Evolutionary conservation across 371 early-diverging fungal species (phyloP), one percentile per base, ranked within the genome.

Genomic region (Haplosporangium sp.): DNA sequence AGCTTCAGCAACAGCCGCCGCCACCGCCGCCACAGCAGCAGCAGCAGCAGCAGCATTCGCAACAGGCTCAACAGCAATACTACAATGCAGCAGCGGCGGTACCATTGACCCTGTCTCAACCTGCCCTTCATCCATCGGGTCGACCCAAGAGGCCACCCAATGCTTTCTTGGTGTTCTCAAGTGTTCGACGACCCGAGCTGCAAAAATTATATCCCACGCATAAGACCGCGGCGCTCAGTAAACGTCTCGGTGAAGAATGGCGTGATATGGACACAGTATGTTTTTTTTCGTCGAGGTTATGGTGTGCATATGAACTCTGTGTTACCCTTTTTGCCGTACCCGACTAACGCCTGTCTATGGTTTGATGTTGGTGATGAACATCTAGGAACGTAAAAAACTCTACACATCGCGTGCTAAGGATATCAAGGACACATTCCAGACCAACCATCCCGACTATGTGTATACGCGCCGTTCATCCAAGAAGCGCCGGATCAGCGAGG

Each of bases 171-270:
- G 79, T 86, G 12, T 86, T 83, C 55, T 85, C 87, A 0, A 83
- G 83, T 42, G 87, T 89, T 60, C 83, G 89, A n/a, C 82, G 89
- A 29, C 85, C 84, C 9, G 86, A 88, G 69, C 82, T 88, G 46
- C 81, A 85, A 54, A 81, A 85, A 59, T 67, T 81, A 9, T 81
- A 82, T 20, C 89, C 87, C 4, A 81, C 72, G 18, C 67, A 87
- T 47, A 84, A 83, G 62, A 86, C 88, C 2, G 84, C 89, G 11
- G 85, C 81, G 54, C 83, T 86, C 46, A 88, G 89, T 64, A 88
- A 86, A 14, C 81, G 83, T 38, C 71, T 88, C 53, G 89, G 87
- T 6, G 85, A 87, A 47, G 89, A 88, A 59, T 88, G 89, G 89
- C 77, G 82, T n/a, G 77, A 59, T n/a, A 83, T 88, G 77, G 61